These are phyloP conservation scores for Huntiella decipiens DNA, from an alignment of 2,329 filamentous ascomycete species.

Conservation along the genomic window DNA sequence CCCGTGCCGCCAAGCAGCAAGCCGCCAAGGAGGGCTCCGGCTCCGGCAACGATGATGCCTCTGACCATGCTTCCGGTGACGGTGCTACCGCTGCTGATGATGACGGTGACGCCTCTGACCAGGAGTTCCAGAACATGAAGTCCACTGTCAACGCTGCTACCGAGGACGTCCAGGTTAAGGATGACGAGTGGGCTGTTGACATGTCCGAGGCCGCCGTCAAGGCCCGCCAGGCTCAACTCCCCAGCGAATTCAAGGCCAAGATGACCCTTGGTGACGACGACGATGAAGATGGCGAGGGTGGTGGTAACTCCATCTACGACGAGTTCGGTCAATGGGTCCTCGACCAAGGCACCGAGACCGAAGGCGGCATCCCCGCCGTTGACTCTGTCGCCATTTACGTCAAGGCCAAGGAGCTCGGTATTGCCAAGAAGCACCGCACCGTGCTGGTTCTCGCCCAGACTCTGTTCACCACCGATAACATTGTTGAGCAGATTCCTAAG, in stretches of 20 bases:
- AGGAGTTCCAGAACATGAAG: slow-evolving; percentile 76
- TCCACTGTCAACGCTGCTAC: slow-evolving; percentile 31
- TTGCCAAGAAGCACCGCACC: slow-evolving; percentile 87
- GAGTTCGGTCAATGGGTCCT: slow-evolving; percentile 86
- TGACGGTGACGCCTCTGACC: slow-evolving; percentile 46
- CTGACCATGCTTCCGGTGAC: slow-evolving; percentile 30
- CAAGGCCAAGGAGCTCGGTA: slow-evolving; percentile 91
- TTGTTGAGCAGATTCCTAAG: slow-evolving; percentile 68
- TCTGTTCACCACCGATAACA: slow-evolving; percentile 68
- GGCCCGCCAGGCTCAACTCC: slow-evolving; percentile 80
- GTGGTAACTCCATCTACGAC: slow-evolving; percentile 63
- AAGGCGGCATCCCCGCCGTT: slow-evolving; percentile 54
- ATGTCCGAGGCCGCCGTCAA: slow-evolving; percentile 90
- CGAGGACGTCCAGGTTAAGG: slow-evolving; percentile 45
- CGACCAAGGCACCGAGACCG: slow-evolving; percentile 46
- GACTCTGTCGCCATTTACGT: slow-evolving; percentile 82
- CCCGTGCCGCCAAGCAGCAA: slow-evolving; percentile 72
- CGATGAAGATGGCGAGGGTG: slow-evolving; percentile 62
- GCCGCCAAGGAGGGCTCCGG: slow-evolving; percentile 41
- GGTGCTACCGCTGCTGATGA: slow-evolving; percentile 36
- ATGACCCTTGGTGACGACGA: slow-evolving; percentile 67
- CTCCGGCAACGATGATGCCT: slow-evolving; percentile 37
- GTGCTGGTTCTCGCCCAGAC: slow-evolving; percentile 82
- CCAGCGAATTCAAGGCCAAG: slow-evolving; percentile 85
- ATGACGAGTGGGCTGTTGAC: slow-evolving; percentile 90